Conservation (phyloP, 2,329 filamentous ascomycete genomes). For the Aspergillus sp. region DNA sequence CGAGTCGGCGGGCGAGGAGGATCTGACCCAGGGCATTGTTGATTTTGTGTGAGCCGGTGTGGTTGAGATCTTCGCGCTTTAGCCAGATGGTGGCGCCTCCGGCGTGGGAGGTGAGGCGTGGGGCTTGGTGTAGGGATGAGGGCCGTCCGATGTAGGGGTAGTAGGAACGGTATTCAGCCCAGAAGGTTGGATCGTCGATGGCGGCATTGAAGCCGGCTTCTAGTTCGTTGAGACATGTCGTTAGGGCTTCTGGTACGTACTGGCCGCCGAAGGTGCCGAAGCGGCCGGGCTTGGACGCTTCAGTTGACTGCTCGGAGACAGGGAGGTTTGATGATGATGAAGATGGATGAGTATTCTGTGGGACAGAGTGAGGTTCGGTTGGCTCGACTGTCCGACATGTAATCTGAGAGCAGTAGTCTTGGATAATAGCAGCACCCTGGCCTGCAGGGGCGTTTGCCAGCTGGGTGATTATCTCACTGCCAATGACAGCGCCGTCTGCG, state of each 20-base stretch:
- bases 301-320: background rate
- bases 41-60: constrained; percentile 97
- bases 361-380: background rate
- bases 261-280: constrained; percentile 95
- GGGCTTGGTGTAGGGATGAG: constrained; percentile 81
- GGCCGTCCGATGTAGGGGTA: constrained; percentile 94
- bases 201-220: constrained; percentile 86
- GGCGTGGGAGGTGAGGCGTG: constrained; percentile 79
- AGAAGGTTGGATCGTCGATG: constrained; percentile 81
- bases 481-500: constrained; percentile 90
- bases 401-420: constrained; percentile 79
- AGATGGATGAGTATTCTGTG: background rate
- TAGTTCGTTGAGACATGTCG: constrained; percentile 86
- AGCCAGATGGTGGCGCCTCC: constrained; percentile 95
- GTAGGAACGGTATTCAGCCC: constrained; percentile 90
- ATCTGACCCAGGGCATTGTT: constrained; percentile 96
- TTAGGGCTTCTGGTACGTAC: constrained; percentile 94
- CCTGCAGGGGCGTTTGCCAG: constrained; percentile 66
- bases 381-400: constrained; percentile 55
- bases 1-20: constrained; percentile 79
- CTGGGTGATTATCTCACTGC: constrained; percentile 84
- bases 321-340: background rate
- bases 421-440: constrained; percentile 66
- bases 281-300: background rate
- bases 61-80: constrained; percentile 94